Percentiles rank a stretch among this genome's conserved stretches.
Conservation (phyloP, 495 filamentous ascomycete species). For the Talaromyces liani region DNA sequence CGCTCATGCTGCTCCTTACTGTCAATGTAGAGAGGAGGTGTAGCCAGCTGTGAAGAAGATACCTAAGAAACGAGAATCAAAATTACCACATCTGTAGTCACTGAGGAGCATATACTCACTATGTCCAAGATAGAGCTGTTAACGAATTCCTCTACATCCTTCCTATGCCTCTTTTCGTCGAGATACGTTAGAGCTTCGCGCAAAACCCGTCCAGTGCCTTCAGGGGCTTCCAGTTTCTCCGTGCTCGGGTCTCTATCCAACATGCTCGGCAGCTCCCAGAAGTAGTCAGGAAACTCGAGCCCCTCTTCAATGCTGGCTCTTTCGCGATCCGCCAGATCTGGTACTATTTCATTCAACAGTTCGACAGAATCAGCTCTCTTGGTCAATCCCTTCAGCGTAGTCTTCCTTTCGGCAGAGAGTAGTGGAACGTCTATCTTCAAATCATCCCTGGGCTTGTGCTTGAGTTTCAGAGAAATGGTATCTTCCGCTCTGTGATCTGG, state of each 20-base stretch:
- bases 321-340: constrained; percentile 1
- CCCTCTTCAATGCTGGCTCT: constrained; percentile 34
- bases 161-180: neutral
- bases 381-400: neutral
- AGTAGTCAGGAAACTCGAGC: constrained; percentile 30
- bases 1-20: neutral
- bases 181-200: neutral
- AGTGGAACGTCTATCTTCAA: constrained; percentile 46
- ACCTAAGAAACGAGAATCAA: neutral
- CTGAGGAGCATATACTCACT: neutral
- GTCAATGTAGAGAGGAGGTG: neutral
- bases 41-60: neutral
- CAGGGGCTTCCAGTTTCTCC: constrained; percentile 18
- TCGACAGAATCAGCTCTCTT: neutral
- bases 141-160: neutral
- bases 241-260: constrained; percentile 15
- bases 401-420: constrained; percentile 40
- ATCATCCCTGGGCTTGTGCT: neutral
- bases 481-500: neutral
- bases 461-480: neutral
- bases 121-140: neutral
- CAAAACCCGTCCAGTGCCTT: constrained; percentile 3
- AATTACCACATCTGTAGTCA: neutral
- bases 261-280: constrained; percentile 19
- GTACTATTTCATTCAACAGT: neutral